These are phyloP conservation scores for Skeletonema costatum DNA, from an alignment of 108 stramenopile genomes.

Conservation along the genomic window DNA sequence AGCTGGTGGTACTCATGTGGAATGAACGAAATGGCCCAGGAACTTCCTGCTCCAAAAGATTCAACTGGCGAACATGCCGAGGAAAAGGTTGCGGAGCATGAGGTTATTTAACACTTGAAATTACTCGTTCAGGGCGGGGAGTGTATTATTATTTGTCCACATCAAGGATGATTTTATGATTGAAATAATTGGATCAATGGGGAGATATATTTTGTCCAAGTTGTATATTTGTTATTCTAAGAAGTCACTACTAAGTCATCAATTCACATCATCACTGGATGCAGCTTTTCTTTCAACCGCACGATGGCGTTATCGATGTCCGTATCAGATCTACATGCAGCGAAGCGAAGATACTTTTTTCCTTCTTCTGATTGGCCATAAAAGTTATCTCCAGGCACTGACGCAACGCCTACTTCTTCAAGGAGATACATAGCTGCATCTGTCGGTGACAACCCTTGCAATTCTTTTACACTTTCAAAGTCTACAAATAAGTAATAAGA, in stretches of 20 bases:
- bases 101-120: slow-evolving; percentile 10
- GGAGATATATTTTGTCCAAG: neutral
- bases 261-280: neutral
- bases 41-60: neutral
- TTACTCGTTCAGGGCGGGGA: neutral
- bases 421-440: slow-evolving; percentile 74
- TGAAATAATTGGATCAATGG: neutral
- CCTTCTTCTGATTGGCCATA: slow-evolving; percentile 54
- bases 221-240: neutral
- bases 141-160: neutral
- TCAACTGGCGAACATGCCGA: neutral
- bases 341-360: slow-evolving; percentile 59
- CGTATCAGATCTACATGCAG: slow-evolving; percentile 62
- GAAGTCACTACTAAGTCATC: neutral
- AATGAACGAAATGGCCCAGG: neutral
- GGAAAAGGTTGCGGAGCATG: neutral
- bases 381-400: slow-evolving; percentile 79
- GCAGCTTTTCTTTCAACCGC: slow-evolving; percentile 36
- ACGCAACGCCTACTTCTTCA: slow-evolving; percentile 60
- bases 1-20: slow-evolving; percentile 27
- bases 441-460: slow-evolving; percentile 29
- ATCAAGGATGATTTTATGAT: too few relatives aligned
- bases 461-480: slow-evolving; percentile 46
- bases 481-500: slow-evolving; percentile 73
- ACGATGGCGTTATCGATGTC: slow-evolving; percentile 53